These are phyloP conservation scores for Choiromyces venosus DNA, from an alignment of 495 filamentous ascomycete genomes.

Conservation along the genomic window DNA sequence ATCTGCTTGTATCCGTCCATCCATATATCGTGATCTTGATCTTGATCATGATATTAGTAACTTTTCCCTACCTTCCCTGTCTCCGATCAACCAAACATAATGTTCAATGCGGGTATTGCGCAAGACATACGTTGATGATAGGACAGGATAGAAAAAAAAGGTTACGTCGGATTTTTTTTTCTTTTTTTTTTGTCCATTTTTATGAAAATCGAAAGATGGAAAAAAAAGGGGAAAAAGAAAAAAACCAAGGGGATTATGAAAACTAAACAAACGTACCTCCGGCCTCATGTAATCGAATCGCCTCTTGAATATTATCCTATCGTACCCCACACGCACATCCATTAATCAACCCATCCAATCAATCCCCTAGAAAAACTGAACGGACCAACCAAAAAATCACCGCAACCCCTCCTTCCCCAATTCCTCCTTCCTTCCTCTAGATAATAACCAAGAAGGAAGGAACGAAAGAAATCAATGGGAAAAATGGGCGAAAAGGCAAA, in stretches of 20 bases:
- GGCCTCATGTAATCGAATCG: constrained; percentile 87
- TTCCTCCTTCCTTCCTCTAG: background rate
- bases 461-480: background rate
- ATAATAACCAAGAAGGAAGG: background rate
- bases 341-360: background rate
- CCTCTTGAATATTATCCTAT: constrained; percentile 84
- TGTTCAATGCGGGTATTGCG: constrained; percentile 1
- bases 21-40: background rate
- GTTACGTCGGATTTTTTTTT: background rate
- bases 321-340: background rate
- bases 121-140: background rate
- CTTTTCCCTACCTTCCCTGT: background rate
- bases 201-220: background rate
- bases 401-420: background rate
- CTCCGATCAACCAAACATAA: constrained; percentile 5
- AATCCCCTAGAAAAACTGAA: background rate
- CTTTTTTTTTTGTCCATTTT: too few relatives aligned
- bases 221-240: background rate
- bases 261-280: constrained; percentile 54
- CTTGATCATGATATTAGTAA: background rate
- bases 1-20: background rate
- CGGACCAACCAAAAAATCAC: constrained; percentile 1
- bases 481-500: background rate
- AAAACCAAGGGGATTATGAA: constrained; percentile 1
- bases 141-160: too few relatives aligned